Base-by-base conservation (phyloP, 169 alveolate species). In the Cryptosporidium tyzzeri region DNA sequence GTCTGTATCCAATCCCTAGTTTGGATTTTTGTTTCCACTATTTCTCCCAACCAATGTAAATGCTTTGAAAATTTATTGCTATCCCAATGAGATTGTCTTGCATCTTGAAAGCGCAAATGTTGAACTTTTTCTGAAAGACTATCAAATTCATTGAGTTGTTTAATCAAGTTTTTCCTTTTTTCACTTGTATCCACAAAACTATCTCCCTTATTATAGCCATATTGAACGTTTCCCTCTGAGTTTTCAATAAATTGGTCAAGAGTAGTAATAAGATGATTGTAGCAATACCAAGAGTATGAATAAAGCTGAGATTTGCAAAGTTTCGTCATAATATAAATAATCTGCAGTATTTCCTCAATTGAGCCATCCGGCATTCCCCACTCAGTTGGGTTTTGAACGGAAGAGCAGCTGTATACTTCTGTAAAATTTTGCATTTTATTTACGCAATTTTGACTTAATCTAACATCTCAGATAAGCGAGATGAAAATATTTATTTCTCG, bases 251-350 rank as follows among this genome's bases (percentile, higher is more conserved):
- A 31, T 44, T 16, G 2, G 35, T 62, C 80, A 16, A 80, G 14
- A 16, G 89, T 62, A 9, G 18, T 50, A 5, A 80, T 39, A 16
- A 80, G 71, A 18, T 80, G 89, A 62, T 80, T 80, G 21, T 80
- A 80, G 8, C 89, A 80, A 80, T 80, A 80, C 89, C 89, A 80
- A 18, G 89, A 80, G 59, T 80, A 80, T 26, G 89, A 80, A 29
- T 62, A 80, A 21, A 80, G 89, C 41, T 80, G 80, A 23, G 89
- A 80, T 23, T 62, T 80, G 21, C 53, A 62, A 21, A 80, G 75
- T 39, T 80, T 59, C 21, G 62, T 35, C 23, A 80, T 21, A 41
- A 80, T 39, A 62, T 26, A 41, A n/a, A 80, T 37, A 5, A 65
- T 45, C 2, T 62, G 29, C 10, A 48, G 1, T 61, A 80, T 65